A percentile compares a stretch with the other conserved stretches of the same genome.
These are phyloP conservation scores for Rhodotorula sp. DNA, from an alignment of 1,284 basidiomycete genomes.

Conservation along the genomic window DNA sequence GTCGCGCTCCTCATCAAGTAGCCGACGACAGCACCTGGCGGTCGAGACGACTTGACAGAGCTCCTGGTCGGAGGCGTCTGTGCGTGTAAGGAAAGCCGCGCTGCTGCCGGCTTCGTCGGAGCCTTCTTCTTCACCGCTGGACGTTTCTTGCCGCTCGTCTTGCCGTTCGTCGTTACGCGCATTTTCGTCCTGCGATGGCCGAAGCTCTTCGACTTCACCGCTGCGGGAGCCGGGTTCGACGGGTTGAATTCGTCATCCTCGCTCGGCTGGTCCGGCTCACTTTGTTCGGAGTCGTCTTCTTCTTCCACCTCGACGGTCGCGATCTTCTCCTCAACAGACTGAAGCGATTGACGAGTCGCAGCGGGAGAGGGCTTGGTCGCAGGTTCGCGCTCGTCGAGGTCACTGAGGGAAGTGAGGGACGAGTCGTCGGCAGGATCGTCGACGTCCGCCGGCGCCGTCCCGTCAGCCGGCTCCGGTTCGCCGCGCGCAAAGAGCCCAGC, in stretches of 20 bases:
- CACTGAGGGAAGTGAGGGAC: slow-evolving; percentile 16
- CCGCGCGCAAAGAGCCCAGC: no score
- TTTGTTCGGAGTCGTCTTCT: background rate
- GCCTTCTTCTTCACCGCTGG: background rate
- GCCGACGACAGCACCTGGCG: background rate
- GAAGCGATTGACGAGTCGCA: no score
- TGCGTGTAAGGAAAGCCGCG: no score
- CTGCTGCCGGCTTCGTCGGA: background rate
- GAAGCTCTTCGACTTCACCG: background rate
- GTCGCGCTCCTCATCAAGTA: no score
- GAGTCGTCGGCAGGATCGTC: slow-evolving; percentile 3
- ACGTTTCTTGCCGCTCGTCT: background rate
- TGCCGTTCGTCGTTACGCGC: background rate
- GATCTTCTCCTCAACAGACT: no score
- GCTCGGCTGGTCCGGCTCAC: background rate
- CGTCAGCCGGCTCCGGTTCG: no score
- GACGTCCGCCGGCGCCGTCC: background rate
- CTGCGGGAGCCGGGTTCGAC: background rate
- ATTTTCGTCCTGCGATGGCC: background rate
- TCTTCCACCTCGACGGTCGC: background rate
- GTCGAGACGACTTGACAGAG: no score
- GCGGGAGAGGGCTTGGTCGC: background rate
- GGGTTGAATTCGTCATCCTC: background rate
- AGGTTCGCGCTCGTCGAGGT: background rate
- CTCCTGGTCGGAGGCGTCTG: background rate